Evolutionary conservation across 2,329 filamentous ascomycete species (phyloP), one percentile per base, ranked within the genome.

Genomic region (Epichloe glyceriae): DNA sequence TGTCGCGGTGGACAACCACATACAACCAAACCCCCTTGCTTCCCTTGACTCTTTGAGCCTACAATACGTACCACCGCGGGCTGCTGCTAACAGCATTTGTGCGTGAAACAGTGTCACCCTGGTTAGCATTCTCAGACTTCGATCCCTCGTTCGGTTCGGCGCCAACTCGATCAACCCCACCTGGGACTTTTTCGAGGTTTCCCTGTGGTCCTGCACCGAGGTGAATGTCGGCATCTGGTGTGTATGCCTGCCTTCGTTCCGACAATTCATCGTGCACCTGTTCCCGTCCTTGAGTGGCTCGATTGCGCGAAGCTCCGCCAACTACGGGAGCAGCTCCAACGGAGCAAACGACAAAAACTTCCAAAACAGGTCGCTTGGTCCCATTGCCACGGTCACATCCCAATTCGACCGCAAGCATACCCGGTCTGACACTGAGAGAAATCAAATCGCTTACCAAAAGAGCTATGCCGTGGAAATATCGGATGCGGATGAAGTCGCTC

Each of bases 171-270:
- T 45, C n/a, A 61, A 61, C 46, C 58, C 57, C 4, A 59, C 57
- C 11, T 61, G 58, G 57, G 56, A 60, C 26, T 58, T 55, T 6
- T 56, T 56, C 43, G 54, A 55, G 17, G 50, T 60, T 6, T 51
- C 52, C 19, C n/a, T 56, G 38, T 64, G 61, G 62, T 62, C 60
- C 5, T 54, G 51, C 6, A 49, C 63, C 17, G 62, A 64, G 53
- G 54, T 63, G 26, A 53, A 53, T 14, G 45, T 53, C 6, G 51
- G 48, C 30, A 50, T 53, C 30, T 48, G 45, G 44, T 51, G 12
- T 63, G 61, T 48, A 44, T 64, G 50, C 62, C 62, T 30, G 10
- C 26, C 26, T 30, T 30, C 26, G 26, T 30, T 30, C 26, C 26
- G 26, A 30, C 26, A 30, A 30, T 49, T 64, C 3, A 45, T 63